Evolutionary conservation across 2,329 filamentous ascomycete genomes (phyloP).

Genomic region (Bertia moriformis): DNA sequence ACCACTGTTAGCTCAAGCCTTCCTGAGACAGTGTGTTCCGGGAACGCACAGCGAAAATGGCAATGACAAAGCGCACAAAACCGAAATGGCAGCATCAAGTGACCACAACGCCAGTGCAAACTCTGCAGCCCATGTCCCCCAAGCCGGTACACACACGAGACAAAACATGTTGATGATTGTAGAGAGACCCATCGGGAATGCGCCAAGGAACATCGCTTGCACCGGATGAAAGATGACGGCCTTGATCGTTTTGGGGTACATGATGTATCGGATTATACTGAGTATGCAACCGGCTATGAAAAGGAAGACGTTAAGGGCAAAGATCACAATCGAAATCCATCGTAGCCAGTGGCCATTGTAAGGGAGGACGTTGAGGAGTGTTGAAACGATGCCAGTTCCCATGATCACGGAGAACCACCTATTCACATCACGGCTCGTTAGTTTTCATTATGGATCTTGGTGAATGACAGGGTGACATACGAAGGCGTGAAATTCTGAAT

Average conservation of each 20-base stretch:
- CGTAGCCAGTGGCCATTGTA: constrained; percentile 42
- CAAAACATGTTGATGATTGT: constrained; percentile 46
- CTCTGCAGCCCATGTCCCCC: constrained; percentile 40
- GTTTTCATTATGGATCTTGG: constrained; percentile 6
- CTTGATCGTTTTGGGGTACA: constrained; percentile 52
- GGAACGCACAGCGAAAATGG: constrained; percentile 38
- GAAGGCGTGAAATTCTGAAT: constrained; percentile 38
- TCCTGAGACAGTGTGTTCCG: neutral
- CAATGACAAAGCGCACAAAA: constrained; percentile 35
- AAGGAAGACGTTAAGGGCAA: constrained; percentile 40
- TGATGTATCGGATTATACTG: constrained; percentile 41
- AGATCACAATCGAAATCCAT: constrained; percentile 44
- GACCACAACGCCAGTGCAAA: constrained; percentile 44
- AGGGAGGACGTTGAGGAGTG: constrained; percentile 46
- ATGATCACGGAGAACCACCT: constrained; percentile 47
- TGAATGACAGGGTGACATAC: constrained; percentile 16
- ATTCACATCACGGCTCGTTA: constrained; percentile 5
- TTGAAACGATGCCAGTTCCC: constrained; percentile 55
- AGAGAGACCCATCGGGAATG: neutral
- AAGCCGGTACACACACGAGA: constrained; percentile 40
- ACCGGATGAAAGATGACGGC: constrained; percentile 53
- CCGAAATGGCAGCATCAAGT: constrained; percentile 34
- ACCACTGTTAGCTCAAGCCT: constrained; percentile 4
- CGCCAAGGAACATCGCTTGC: constrained; percentile 53
- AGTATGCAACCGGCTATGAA: constrained; percentile 38